These are phyloP conservation scores for Rhynchospora pubera DNA, from an alignment of 176 grass and related monocot species.

Conservation along the genomic window DNA sequence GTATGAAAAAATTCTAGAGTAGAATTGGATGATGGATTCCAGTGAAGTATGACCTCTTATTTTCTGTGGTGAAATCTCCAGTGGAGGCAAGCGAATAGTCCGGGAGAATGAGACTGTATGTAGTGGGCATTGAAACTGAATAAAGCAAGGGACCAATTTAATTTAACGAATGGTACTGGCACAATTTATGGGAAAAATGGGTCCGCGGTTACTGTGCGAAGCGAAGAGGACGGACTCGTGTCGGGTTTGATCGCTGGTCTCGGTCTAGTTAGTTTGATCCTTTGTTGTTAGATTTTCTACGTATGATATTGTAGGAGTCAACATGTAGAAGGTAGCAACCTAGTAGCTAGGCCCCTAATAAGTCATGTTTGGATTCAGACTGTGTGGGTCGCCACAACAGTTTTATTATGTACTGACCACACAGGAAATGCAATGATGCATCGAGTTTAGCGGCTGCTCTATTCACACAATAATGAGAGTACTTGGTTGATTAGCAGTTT, in stretches of 20 bases:
- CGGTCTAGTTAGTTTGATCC: not conserved
- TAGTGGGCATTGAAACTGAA: slow-evolving; percentile 7
- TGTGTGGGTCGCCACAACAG: not conserved
- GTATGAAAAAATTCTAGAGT: not conserved
- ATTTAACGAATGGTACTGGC: not conserved
- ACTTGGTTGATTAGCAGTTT: not conserved
- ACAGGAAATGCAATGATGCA: not conserved
- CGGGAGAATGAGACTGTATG: slow-evolving; percentile 19
- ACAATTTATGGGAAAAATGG: not conserved
- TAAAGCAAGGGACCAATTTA: not conserved
- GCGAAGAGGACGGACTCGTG: slow-evolving; percentile 12
- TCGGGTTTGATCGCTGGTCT: not conserved
- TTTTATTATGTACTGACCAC: not conserved
- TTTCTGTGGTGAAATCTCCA: slow-evolving; percentile 2
- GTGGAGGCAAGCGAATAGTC: slow-evolving; percentile 1
- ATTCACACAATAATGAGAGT: not conserved
- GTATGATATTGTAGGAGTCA: not conserved
- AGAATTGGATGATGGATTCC: not conserved
- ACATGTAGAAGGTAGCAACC: not conserved
- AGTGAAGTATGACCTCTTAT: not conserved
- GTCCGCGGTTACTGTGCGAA: not conserved
- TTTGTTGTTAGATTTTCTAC: not conserved
- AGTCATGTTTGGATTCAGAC: too few relatives aligned
- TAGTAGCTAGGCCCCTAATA: too few relatives aligned
- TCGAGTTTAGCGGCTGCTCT: not conserved